Conservation (phyloP, 257 asterid genomes). For the Solanum sejunctum region DNA sequence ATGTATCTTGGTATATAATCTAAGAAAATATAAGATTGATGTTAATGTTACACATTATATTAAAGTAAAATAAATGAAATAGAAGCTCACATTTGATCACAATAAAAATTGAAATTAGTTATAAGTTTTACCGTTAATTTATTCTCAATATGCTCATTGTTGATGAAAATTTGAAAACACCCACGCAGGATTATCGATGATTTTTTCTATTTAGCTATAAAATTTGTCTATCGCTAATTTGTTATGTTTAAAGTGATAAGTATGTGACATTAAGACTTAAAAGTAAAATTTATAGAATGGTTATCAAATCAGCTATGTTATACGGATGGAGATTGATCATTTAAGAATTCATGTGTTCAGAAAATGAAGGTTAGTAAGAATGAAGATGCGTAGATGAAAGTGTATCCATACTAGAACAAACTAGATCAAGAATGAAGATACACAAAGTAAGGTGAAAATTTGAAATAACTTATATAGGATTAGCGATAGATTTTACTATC, state of each 20-base stretch:
- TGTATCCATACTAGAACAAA: not conserved
- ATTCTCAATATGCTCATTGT: not conserved
- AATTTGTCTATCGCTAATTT: fast-evolving
- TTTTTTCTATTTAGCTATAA: not conserved
- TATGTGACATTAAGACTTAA: not conserved
- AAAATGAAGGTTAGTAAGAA: not conserved
- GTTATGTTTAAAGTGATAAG: not conserved
- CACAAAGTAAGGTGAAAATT: not conserved
- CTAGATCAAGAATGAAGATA: not conserved
- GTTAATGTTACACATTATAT: not conserved
- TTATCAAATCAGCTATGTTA: not conserved
- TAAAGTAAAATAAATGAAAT: not conserved
- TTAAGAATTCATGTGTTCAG: not conserved
- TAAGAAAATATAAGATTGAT: not conserved
- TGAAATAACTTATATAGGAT: too few relatives aligned
- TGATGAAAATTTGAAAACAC: not conserved
- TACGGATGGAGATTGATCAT: not conserved
- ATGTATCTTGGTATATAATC: not conserved
- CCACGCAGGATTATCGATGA: not conserved
- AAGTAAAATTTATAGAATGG: not conserved
- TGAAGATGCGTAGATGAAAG: not conserved
- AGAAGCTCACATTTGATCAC: fast-evolving
- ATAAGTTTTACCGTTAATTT: not conserved
- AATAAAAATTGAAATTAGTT: not conserved
- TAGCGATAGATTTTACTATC: too few relatives aligned